Conservation (phyloP, 371 early-diverging fungal genomes). For the Zychaea mexicana region DNA sequence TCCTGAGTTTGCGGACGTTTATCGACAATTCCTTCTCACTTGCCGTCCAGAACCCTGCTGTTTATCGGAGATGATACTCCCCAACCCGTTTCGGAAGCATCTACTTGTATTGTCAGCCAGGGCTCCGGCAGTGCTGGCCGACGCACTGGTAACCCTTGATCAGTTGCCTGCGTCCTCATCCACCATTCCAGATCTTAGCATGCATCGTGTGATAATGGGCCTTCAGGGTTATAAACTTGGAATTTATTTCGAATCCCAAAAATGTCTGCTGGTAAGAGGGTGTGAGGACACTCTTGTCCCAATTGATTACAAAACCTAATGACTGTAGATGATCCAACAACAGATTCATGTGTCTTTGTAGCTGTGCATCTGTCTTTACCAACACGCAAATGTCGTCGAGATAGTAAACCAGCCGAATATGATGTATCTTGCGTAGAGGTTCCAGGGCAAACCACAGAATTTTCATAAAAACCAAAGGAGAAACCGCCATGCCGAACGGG, state of each 20-base stretch:
- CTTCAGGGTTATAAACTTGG: slow-evolving; percentile 6
- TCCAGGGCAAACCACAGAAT: background rate
- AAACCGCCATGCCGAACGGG: no score
- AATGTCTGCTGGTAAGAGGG: slow-evolving; percentile 9
- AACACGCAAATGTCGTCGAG: slow-evolving; percentile 21
- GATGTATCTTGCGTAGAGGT: no score
- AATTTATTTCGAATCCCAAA: slow-evolving; percentile 15
- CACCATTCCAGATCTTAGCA: slow-evolving; percentile 3
- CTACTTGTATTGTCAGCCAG: background rate
- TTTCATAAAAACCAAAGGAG: background rate
- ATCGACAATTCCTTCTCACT: slow-evolving; percentile 18
- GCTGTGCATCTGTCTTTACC: background rate
- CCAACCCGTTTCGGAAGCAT: slow-evolving; percentile 13
- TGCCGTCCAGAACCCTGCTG: slow-evolving; percentile 16
- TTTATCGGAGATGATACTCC: background rate
- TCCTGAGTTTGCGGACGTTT: slow-evolving; percentile 24
- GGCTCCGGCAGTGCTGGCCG: background rate
- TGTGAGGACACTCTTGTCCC: slow-evolving; percentile 7
- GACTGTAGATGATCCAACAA: background rate
- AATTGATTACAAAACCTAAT: slow-evolving; percentile 6
- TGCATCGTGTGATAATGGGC: background rate
- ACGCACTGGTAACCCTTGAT: slow-evolving; percentile 1
- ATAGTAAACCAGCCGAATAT: slow-evolving; percentile 1
- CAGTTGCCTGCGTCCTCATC: background rate
- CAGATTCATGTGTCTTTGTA: background rate